Base-by-base conservation (phyloP, 2,329 filamentous ascomycete genomes). In the Fusarium ambrosium region DNA sequence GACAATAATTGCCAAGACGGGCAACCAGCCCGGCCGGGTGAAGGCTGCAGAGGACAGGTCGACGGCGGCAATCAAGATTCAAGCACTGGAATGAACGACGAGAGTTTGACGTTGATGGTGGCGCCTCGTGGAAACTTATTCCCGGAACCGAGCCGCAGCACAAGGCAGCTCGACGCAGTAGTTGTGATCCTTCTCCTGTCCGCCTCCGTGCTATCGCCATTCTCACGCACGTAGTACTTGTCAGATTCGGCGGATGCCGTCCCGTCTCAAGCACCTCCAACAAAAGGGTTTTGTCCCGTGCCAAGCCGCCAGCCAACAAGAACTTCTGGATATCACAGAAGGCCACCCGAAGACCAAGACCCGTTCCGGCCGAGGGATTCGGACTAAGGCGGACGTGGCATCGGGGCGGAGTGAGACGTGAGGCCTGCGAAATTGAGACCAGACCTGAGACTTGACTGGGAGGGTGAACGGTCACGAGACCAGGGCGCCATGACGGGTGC, bases 381-480 rank as follows among this genome's bases (percentile, higher is more conserved):
- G 69, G 66, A 64, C 41, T 20, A 60, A 56, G 24, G 16, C 36
- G 55, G 51, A 6, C 56, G 43, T 63, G 29, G 64, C 36, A 34
- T 32, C 61, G 34, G 27, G 56, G 34, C 39, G 32, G 67, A 56
- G 68, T 62, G 64, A 74, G 60, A 66, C 56, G 59, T 67, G 73
- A 70, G 66, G 56, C 62, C 55, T 55, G 45, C 56, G 43, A 62
- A 68, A 34, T 41, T 53, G 72, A 53, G 37, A 75, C 72, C 58
- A 67, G 51, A 45, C 55, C 55, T 58, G 55, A 58, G 55, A 58
- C 55, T 58, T 9, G 27, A 53, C 61, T 27, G 27, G 45, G 29
- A 14, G 9, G 41, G 34, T 37, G 70, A 65, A 74, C 55, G 67
- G 71, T 72, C 72, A 74, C 71, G 71, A 73, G 71, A 73, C 71